phyloP scores from a whole-genome alignment of 2,329 filamentous ascomycete species.

The Pseudogymnoascus sp. region DNA sequence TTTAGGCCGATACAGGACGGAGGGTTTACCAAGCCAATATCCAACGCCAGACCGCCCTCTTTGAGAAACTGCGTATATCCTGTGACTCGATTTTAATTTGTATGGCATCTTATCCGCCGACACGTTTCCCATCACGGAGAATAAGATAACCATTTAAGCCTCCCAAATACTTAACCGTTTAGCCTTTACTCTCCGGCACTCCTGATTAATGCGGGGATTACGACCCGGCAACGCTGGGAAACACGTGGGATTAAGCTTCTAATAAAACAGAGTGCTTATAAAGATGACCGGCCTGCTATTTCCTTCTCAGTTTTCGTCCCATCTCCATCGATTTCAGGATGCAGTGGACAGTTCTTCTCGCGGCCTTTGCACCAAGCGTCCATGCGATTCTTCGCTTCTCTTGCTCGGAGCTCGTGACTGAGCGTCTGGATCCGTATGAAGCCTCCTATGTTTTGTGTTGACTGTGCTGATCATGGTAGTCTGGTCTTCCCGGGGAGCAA shows the following conservation, averaged over 20 bases:
- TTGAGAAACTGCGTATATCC: background rate
- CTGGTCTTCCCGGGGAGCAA: slow-evolving; percentile 15
- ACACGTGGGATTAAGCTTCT: slow-evolving; percentile 1
- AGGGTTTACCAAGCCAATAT: background rate
- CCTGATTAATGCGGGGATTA: background rate
- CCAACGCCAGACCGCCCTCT: background rate
- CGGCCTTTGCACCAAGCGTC: slow-evolving; percentile 12
- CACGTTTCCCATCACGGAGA: background rate
- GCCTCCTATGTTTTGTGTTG: background rate
- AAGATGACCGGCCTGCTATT: background rate
- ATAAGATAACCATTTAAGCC: background rate
- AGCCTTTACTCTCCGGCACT: background rate
- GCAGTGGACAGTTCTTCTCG: slow-evolving; percentile 12
- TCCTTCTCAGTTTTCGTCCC: background rate
- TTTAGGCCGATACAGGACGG: background rate
- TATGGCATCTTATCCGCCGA: background rate
- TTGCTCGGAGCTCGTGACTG: slow-evolving; percentile 19
- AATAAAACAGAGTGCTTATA: background rate
- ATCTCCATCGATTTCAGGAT: slow-evolving; percentile 6
- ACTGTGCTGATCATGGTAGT: background rate
- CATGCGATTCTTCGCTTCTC: slow-evolving; percentile 16
- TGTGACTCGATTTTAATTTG: background rate
- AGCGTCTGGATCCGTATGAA: slow-evolving; percentile 18
- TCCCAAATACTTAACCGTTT: background rate
- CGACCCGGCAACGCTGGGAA: background rate